These are phyloP conservation scores for Populus tomentosa DNA, from an alignment of 441 rosid species.

Conservation along the genomic window DNA sequence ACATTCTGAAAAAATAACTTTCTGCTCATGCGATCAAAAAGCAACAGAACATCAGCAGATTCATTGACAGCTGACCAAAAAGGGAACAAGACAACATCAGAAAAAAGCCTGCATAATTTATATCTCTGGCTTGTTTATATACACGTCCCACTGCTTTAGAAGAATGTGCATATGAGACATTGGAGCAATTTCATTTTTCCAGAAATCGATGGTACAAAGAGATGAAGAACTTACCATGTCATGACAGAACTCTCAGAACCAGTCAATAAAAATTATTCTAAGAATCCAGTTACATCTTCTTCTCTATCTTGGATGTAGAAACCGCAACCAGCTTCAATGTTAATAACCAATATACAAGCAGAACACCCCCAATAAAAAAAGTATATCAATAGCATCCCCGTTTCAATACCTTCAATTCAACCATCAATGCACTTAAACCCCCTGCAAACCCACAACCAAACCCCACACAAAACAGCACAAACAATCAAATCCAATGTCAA, in stretches of 20 bases:
- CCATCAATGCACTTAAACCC: slow-evolving; percentile 83
- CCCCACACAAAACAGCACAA: slow-evolving; percentile 64
- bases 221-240: slow-evolving; percentile 19
- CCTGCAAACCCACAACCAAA: slow-evolving; percentile 92
- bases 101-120: slow-evolving; percentile 16
- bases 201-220: slow-evolving; percentile 14
- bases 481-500: slow-evolving; percentile 69
- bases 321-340: slow-evolving; percentile 1
- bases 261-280: slow-evolving; percentile 4
- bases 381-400: not conserved
- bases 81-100: not conserved
- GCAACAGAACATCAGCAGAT: not conserved
- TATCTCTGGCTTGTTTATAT: slow-evolving; percentile 1
- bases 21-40: not conserved
- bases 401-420: slow-evolving; percentile 20
- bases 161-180: slow-evolving; percentile 14
- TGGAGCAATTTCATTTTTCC: slow-evolving; percentile 6
- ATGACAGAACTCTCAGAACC: slow-evolving; percentile 7
- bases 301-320: slow-evolving; percentile 12
- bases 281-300: slow-evolving; percentile 1
- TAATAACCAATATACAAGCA: not conserved
- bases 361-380: slow-evolving; percentile 8
- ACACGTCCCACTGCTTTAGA: not conserved
- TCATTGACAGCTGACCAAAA: not conserved
- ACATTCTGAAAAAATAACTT: not conserved